A percentile compares a stretch with the other conserved stretches of the same genome.
Conservation (phyloP, 2,329 filamentous ascomycete genomes). For the Exophiala bonariae region DNA sequence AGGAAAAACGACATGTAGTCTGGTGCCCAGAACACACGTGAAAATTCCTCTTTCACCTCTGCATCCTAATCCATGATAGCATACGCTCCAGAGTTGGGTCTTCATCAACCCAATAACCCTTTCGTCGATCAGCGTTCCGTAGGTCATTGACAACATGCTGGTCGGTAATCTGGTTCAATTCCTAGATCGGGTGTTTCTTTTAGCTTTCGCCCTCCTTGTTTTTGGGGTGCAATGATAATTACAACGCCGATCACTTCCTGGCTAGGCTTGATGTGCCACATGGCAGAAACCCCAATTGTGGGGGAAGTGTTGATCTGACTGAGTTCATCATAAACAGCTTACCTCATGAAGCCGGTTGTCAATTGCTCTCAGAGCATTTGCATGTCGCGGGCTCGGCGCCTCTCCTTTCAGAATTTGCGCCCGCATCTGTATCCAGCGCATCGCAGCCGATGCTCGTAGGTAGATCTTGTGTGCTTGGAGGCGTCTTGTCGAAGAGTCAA, state of each 20-base stretch:
- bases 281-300: constrained; percentile 8
- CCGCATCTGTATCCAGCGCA: constrained; percentile 59
- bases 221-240: background rate
- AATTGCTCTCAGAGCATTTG: constrained; percentile 49
- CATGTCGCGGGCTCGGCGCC: constrained; percentile 48
- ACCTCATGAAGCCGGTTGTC: constrained; percentile 51
- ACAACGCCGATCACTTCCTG: constrained; percentile 22
- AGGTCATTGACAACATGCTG: constrained; percentile 57
- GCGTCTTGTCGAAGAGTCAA: constrained; percentile 59
- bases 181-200: no score
- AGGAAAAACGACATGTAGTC: no score
- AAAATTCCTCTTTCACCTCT: constrained; percentile 28
- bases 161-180: constrained; percentile 59
- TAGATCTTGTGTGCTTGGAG: constrained; percentile 64
- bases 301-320: constrained; percentile 11
- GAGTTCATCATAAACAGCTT: constrained; percentile 26
- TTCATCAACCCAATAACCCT: constrained; percentile 62
- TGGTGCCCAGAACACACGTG: no score
- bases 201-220: constrained; percentile 9
- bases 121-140: constrained; percentile 53
- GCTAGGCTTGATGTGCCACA: constrained; percentile 10
- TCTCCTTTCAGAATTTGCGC: constrained; percentile 52
- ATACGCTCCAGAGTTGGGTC: constrained; percentile 58
- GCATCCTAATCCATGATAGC: constrained; percentile 43
- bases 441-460: constrained; percentile 57